Base-by-base conservation (phyloP, 2,329 filamentous ascomycete genomes). In the Pseudocercospora fuligena region DNA sequence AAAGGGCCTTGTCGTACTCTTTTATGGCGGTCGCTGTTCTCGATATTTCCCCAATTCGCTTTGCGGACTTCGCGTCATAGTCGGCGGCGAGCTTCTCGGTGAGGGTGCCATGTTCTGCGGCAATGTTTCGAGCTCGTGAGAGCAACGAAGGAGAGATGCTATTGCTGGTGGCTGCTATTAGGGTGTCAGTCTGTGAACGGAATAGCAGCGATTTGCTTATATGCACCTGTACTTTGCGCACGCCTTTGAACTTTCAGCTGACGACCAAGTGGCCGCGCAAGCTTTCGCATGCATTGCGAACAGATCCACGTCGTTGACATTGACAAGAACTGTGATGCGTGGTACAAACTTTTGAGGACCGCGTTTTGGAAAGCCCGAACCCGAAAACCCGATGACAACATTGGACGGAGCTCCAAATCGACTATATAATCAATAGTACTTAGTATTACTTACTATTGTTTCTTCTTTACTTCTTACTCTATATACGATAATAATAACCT, bases 1-100 rank as follows among this genome's bases (percentile, higher is more conserved):
- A 84, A 61, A 84, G 84, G 56, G 87, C 85, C 66, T 83, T 82
- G 59, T 89, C 85, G 82, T 86, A 89, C 72, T 85, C 82, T 69
- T 82, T 80, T 66, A 89, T 74, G 3, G 86, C 85, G 46, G 81
- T 78, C 40, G 84, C 81, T 4, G 88, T 82, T 21, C 81, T 76
- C 16, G 83, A 80, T 60, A 89, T 79, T 71, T 89, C 85, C 47
- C 86, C 87, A 31, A 85, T 74, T 69, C 84, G 84, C 78, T 87
- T 89, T 49, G 88, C 88, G 6, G 82, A 78, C 59, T 80, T 80
- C 9, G 83, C 78, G 69, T 89, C 86, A 72, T 88, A 90, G 57
- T 82, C 81, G 67, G 83, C 80, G 21, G 82, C 81, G 29, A 89
- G 81, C 70, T 82, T 80, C 11, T 82, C 77, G 0, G 82, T 83